A percentile compares a stretch with the other conserved stretches of the same genome.
phyloP scores from a whole-genome alignment of 1,284 basidiomycete genomes.

The Phellopilus nigrolimitatus region DNA sequence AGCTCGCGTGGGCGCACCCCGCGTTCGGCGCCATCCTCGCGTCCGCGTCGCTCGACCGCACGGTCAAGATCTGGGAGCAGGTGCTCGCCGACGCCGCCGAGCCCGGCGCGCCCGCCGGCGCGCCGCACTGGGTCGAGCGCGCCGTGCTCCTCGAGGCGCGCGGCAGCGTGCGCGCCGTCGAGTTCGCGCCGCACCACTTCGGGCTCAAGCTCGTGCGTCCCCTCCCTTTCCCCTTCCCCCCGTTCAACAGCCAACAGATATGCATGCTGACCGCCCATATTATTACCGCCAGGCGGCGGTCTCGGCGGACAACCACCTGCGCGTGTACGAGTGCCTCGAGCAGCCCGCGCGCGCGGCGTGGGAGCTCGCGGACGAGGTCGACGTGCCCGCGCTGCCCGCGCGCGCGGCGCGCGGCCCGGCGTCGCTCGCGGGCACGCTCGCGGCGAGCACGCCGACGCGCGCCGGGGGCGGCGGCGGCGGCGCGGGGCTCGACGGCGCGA shows the following conservation, averaged over 20 bases:
- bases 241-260: too few relatives aligned
- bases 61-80: conserved; percentile 88
- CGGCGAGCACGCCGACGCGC: conserved; percentile 64
- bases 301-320: conserved; percentile 78
- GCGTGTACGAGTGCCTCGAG: conserved; percentile 88
- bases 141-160: conserved; percentile 77
- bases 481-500: conserved; percentile 52
- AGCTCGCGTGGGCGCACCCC: conserved; percentile 85
- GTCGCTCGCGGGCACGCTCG: conserved; percentile 44
- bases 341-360: conserved; percentile 75
- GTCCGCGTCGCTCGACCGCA: conserved; percentile 82
- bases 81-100: conserved; percentile 30
- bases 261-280: too few relatives aligned
- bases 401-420: conserved; percentile 38
- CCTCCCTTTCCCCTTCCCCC: neutral
- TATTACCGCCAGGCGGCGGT: conserved; percentile 88
- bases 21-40: conserved; percentile 84
- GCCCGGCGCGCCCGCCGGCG: conserved; percentile 23
- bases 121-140: conserved; percentile 68
- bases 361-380: conserved; percentile 76
- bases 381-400: conserved; percentile 57
- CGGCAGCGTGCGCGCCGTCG: conserved; percentile 78
- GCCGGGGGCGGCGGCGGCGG: conserved; percentile 33
- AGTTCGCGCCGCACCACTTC: conserved; percentile 82
- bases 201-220: conserved; percentile 77